These are phyloP conservation scores for Phytophthora cajani DNA, from an alignment of 352 stramenopile genomes.

Conservation along the genomic window DNA sequence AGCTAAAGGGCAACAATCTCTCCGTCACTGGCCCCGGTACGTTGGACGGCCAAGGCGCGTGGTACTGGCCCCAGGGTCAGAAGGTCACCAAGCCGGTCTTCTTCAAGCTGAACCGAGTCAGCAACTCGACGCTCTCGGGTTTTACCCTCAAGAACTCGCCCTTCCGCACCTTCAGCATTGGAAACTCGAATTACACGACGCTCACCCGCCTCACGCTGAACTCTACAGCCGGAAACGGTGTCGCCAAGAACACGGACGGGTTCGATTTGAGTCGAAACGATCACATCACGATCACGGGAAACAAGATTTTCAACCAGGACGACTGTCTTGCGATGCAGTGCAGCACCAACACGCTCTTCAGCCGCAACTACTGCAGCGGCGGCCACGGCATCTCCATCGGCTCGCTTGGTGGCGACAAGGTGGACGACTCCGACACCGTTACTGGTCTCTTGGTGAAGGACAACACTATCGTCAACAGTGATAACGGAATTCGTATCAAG, in stretches of 20 bases:
- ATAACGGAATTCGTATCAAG: constrained; percentile 32
- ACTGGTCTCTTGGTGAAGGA: constrained; percentile 21
- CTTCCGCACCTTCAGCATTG: constrained; percentile 43
- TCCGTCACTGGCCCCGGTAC: constrained; percentile 35
- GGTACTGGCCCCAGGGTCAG: constrained; percentile 46
- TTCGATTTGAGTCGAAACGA: constrained; percentile 22
- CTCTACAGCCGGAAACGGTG: constrained; percentile 18
- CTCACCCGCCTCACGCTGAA: constrained; percentile 25
- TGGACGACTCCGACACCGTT: constrained; percentile 16
- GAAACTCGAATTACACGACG: constrained; percentile 27
- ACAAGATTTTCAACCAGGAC: constrained; percentile 22
- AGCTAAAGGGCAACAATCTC: constrained; percentile 32
- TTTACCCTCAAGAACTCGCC: constrained; percentile 45
- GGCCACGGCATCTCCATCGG: constrained; percentile 32
- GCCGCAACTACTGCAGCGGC: constrained; percentile 22
- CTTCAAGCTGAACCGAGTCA: constrained; percentile 31
- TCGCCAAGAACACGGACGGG: constrained; percentile 21
- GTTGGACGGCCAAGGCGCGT: constrained; percentile 43
- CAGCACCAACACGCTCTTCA: constrained; percentile 21
- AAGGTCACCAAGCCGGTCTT: constrained; percentile 38
- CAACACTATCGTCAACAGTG: constrained; percentile 34
- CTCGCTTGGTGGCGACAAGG: constrained; percentile 12
- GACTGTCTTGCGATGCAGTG: constrained; percentile 21
- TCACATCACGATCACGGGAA: constrained; percentile 18
- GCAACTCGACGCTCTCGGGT: constrained; percentile 36